phyloP scores from a whole-genome alignment of 2,329 filamentous ascomycete genomes.

The Ilyonectria robusta region DNA sequence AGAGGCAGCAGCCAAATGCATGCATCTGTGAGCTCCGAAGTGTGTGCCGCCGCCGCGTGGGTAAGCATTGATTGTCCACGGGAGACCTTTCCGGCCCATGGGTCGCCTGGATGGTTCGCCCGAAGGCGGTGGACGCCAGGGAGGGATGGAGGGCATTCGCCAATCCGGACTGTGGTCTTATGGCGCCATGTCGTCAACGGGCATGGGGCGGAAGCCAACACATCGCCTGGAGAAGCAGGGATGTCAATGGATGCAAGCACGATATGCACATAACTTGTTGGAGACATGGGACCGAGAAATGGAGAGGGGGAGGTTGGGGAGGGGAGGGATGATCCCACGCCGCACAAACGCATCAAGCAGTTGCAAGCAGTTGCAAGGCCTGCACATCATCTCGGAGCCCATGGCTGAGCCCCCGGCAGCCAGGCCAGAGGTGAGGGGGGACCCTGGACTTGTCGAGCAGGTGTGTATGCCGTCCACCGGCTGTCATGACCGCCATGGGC shows the following conservation, averaged over 20 bases:
- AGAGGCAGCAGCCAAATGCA: slow-evolving; percentile 31
- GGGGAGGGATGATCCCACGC: slow-evolving; percentile 34
- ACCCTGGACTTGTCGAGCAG: slow-evolving; percentile 25
- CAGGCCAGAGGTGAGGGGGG: slow-evolving; percentile 21
- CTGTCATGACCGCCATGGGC: background rate
- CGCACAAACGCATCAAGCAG: slow-evolving; percentile 44
- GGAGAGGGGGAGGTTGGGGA: slow-evolving; percentile 20
- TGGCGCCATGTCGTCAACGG: slow-evolving; percentile 43
- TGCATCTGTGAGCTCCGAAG: slow-evolving; percentile 38
- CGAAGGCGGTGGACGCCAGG: slow-evolving; percentile 35
- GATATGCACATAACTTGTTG: slow-evolving; percentile 28
- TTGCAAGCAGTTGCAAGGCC: slow-evolving; percentile 45
- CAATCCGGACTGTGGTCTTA: slow-evolving; percentile 31
- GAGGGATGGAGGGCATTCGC: slow-evolving; percentile 27
- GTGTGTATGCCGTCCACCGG: slow-evolving; percentile 8
- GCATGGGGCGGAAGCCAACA: slow-evolving; percentile 36
- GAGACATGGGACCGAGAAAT: slow-evolving; percentile 25
- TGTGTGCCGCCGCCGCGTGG: slow-evolving; percentile 28
- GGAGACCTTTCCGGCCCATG: slow-evolving; percentile 25
- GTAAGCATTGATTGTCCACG: slow-evolving; percentile 19
- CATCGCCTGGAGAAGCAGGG: slow-evolving; percentile 39
- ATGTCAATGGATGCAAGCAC: slow-evolving; percentile 31
- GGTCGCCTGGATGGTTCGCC: slow-evolving; percentile 37
- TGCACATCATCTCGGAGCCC: slow-evolving; percentile 47
- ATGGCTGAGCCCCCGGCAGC: slow-evolving; percentile 31